Percentiles rank a stretch among this genome's conserved stretches.
phyloP scores from a whole-genome alignment of 768 basidiomycete species.

The Lepiota venenata region DNA sequence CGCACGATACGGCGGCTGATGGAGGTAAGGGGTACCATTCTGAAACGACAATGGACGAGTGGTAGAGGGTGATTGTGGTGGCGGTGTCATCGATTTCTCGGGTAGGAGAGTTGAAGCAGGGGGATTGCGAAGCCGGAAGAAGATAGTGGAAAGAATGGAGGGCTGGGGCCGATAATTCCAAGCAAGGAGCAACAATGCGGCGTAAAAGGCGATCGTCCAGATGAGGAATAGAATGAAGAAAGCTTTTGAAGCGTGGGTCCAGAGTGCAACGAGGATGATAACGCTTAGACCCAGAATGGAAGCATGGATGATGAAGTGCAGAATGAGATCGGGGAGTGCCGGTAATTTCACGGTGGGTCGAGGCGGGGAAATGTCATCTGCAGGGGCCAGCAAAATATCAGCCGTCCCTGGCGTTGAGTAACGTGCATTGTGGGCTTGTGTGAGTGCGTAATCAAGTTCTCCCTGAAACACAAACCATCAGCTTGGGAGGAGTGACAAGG shows the following conservation, averaged over 20 bases:
- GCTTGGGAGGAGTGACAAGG: background rate
- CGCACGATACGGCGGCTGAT: constrained; percentile 56
- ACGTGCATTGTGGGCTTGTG: constrained; percentile 49
- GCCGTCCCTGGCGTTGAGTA: constrained; percentile 36
- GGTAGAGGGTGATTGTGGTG: constrained; percentile 3
- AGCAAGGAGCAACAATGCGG: constrained; percentile 46
- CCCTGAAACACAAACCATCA: constrained; percentile 41
- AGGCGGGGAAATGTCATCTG: constrained; percentile 27
- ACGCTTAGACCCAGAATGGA: constrained; percentile 57
- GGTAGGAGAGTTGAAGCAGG: constrained; percentile 37
- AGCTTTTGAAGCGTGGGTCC: constrained; percentile 48
- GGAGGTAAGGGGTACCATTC: constrained; percentile 61
- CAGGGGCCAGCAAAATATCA: constrained; percentile 30
- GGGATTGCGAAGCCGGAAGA: constrained; percentile 42
- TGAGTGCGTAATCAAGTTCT: constrained; percentile 69
- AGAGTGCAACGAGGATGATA: constrained; percentile 56
- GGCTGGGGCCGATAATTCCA: constrained; percentile 55
- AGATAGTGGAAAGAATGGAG: constrained; percentile 52
- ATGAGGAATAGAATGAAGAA: constrained; percentile 63
- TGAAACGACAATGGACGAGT: background rate
- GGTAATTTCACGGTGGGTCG: constrained; percentile 7
- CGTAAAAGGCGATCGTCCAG: constrained; percentile 60
- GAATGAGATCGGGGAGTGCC: constrained; percentile 16
- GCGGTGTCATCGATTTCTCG: constrained; percentile 25
- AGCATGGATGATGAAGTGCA: constrained; percentile 37